Conservation (phyloP, 352 stramenopile genomes). For the Pythium aristosporum region DNA sequence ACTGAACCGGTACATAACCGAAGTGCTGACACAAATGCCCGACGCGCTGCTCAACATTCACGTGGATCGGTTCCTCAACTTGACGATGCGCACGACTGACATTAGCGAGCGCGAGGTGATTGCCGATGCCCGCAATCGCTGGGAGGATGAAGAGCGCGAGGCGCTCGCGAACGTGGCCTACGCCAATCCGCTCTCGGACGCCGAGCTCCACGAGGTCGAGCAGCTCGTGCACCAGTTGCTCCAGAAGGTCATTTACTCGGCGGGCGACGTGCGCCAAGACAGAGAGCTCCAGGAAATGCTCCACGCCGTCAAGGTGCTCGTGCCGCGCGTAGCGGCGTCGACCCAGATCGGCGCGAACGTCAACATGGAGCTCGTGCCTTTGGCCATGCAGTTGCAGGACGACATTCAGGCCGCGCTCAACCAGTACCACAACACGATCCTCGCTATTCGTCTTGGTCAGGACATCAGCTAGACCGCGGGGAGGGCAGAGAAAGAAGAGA, state of each 20-base stretch:
- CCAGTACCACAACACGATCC: slow-evolving; percentile 89
- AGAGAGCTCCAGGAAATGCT: slow-evolving; percentile 90
- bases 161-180: slow-evolving; percentile 82
- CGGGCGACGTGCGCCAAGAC: slow-evolving; percentile 85
- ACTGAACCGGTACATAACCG: slow-evolving; percentile 90
- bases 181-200: slow-evolving; percentile 81
- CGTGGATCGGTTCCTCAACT: slow-evolving; percentile 89
- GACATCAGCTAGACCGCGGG: slow-evolving; percentile 34
- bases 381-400: slow-evolving; percentile 89
- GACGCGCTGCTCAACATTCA: slow-evolving; percentile 87
- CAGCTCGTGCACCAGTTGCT: slow-evolving; percentile 85
- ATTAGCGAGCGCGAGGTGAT: slow-evolving; percentile 89
- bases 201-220: slow-evolving; percentile 88
- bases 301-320: slow-evolving; percentile 85
- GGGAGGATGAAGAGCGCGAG: slow-evolving; percentile 88
- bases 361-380: slow-evolving; percentile 85
- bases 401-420: slow-evolving; percentile 90
- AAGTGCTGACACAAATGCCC: slow-evolving; percentile 90
- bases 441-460: slow-evolving; percentile 82
- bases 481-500: slow-evolving; percentile 3
- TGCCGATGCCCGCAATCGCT: slow-evolving; percentile 82
- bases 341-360: slow-evolving; percentile 86
- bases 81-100: slow-evolving; percentile 82
- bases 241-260: slow-evolving; percentile 89
- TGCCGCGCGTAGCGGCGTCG: slow-evolving; percentile 77